Percentiles rank a stretch among this genome's conserved stretches.
phyloP scores from a whole-genome alignment of 2,329 filamentous ascomycete species.

The Trichoderma pleuroti region DNA sequence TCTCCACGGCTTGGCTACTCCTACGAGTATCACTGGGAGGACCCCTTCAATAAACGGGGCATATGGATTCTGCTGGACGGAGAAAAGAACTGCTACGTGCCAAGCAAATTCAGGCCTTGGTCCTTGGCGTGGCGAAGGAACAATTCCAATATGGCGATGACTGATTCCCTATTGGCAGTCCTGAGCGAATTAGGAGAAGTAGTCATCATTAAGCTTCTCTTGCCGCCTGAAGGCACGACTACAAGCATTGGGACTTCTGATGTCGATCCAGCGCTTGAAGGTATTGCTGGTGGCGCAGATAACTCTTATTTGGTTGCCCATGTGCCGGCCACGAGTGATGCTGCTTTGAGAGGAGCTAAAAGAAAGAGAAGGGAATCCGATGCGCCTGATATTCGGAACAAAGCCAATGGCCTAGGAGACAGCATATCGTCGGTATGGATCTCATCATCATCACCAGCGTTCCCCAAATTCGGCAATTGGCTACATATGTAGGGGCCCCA shows the following conservation, averaged over 20 bases:
- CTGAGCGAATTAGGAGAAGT: not conserved
- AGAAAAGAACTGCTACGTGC: not conserved
- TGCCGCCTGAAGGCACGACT: not conserved
- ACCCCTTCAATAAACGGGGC: accelerated
- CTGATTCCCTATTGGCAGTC: not conserved
- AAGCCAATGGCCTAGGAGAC: no score
- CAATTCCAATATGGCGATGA: not conserved
- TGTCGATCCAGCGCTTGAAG: not conserved
- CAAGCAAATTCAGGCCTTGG: not conserved
- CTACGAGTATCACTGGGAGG: not conserved
- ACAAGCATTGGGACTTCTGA: not conserved
- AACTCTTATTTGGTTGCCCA: not conserved
- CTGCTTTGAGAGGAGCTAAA: accelerated
- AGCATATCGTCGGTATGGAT: no score
- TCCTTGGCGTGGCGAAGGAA: no score
- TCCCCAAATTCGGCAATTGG: not conserved
- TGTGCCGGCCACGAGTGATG: accelerated
- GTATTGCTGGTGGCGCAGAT: not conserved
- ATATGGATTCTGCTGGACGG: not conserved
- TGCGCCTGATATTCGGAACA: not conserved
- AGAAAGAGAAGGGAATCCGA: not conserved
- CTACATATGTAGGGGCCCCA: no score
- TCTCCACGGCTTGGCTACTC: not conserved
- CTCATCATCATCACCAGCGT: not conserved
- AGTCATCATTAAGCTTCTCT: not conserved